Percentiles rank a stretch among this genome's conserved stretches.
These are phyloP conservation scores for Sugiyamaella americana DNA, from an alignment of 805 yeast species.

Conservation along the genomic window DNA sequence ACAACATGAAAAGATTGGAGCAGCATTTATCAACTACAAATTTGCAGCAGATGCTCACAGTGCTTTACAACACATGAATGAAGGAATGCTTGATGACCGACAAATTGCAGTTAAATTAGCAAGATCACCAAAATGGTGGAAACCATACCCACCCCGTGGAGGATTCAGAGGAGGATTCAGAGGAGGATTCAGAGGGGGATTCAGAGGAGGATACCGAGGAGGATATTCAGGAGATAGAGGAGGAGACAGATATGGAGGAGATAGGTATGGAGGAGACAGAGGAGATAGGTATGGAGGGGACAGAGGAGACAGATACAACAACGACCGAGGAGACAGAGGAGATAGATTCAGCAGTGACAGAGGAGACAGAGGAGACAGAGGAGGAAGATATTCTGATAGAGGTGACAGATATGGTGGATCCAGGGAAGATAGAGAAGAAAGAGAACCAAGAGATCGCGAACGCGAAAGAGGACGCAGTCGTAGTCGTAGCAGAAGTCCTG, in stretches of 20 bases:
- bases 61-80: conserved; percentile 15
- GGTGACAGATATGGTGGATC: no score
- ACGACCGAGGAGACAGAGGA: background rate
- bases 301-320: background rate
- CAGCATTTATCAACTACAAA: conserved; percentile 7
- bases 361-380: background rate
- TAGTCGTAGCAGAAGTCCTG: background rate
- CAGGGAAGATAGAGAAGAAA: no score
- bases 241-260: background rate
- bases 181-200: conserved; percentile 1
- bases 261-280: background rate
- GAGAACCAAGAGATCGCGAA: no score
- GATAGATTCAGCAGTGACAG: background rate
- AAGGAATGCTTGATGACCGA: conserved; percentile 17
- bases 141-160: conserved; percentile 1
- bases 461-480: conserved; percentile 4
- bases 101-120: conserved; percentile 6
- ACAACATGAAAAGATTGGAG: conserved; percentile 1
- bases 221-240: conserved; percentile 1
- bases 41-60: conserved; percentile 11
- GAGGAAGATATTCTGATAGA: no score
- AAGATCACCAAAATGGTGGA: background rate
- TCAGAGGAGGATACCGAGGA: conserved; percentile 1
- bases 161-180: conserved; percentile 3
- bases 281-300: background rate